Evolutionary conservation across 2,329 filamentous ascomycete species (phyloP), one percentile per base, ranked within the genome.

Genomic region (Aphanoascus verrucosus): DNA sequence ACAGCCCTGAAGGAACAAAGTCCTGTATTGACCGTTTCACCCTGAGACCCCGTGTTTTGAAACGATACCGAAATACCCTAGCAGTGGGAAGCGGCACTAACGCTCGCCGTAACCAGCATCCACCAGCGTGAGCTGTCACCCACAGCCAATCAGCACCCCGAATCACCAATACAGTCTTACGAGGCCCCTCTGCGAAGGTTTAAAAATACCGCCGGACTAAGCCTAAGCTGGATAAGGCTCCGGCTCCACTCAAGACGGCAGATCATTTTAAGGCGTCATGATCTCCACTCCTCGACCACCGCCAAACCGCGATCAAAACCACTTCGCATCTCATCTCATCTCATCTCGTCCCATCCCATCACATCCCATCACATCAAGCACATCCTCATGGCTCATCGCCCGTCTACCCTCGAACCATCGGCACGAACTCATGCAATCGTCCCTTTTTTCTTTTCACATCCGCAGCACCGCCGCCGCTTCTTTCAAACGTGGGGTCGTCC

Each of bases 191-290:
- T 14, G n/a, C n/a, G 31, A 12, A 48, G 15, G 45, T 34, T 48
- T 48, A 17, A 19, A 38, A 19, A 38, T 17, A 34, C 15, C 15
- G 35, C 28, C 45, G 19, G 3, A 38, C 38, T 15, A 44, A 52
- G 40, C 14, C 23, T 32, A 35, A 19, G 23, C 8, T 20, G 34
- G 45, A 49, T 37, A 43, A 50, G 49, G 32, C 37, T 41, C 45
- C 23, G 44, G 53, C n/a, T 52, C 50, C 50, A 46, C 54, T 28
- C 44, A 51, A 48, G 31, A 32, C 32, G 37, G 56, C 48, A 55
- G 56, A 57, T 57, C 56, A 54, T 53, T 57, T 56, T 57, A 57
- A 56, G 54, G 51, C 48, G 45, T 42, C 45, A 34, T 40, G 40
- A 23, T 45, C 38, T 45, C 47, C 46, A 45, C 46, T 45, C 3